phyloP scores from a whole-genome alignment of 2,329 filamentous ascomycete species.

The Colletotrichum truncatum region DNA sequence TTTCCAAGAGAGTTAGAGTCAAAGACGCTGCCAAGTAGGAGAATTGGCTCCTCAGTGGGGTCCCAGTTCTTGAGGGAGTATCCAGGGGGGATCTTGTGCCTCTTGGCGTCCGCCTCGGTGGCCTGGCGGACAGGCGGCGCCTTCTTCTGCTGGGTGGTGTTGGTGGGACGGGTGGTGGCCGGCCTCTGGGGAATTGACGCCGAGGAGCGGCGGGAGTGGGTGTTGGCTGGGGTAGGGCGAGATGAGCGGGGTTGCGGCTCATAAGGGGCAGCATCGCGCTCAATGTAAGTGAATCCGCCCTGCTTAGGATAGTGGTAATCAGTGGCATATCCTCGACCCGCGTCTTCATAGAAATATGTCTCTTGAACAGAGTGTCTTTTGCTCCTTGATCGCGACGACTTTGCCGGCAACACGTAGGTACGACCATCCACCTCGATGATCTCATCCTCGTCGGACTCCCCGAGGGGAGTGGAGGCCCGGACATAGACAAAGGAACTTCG shows the following conservation, averaged over 20 bases:
- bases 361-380: conserved; percentile 32
- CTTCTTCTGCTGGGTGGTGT: conserved; percentile 52
- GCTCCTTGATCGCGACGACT: conserved; percentile 51
- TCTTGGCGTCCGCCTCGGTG: conserved; percentile 67
- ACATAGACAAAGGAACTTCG: conserved; percentile 64
- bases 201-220: conserved; percentile 57
- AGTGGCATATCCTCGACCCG: conserved; percentile 65
- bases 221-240: conserved; percentile 51
- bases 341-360: conserved; percentile 40
- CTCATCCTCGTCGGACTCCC: conserved; percentile 73
- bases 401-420: conserved; percentile 62
- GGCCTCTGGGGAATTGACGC: conserved; percentile 61
- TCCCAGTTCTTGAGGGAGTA: conserved; percentile 99
- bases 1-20: conserved; percentile 97
- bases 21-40: conserved; percentile 94
- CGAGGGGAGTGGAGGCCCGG: conserved; percentile 66
- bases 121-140: conserved; percentile 51
- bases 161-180: conserved; percentile 59
- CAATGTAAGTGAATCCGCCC: conserved; percentile 51
- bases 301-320: conserved; percentile 66
- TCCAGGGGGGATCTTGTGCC: conserved; percentile 82
- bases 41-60: conserved; percentile 90
- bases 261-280: conserved; percentile 44
- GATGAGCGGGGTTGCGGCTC: conserved; percentile 55
- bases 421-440: conserved; percentile 62